These are phyloP conservation scores for Pyropia haitanensis DNA, from an alignment of 23 red algal genomes.

Conservation along the genomic window DNA sequence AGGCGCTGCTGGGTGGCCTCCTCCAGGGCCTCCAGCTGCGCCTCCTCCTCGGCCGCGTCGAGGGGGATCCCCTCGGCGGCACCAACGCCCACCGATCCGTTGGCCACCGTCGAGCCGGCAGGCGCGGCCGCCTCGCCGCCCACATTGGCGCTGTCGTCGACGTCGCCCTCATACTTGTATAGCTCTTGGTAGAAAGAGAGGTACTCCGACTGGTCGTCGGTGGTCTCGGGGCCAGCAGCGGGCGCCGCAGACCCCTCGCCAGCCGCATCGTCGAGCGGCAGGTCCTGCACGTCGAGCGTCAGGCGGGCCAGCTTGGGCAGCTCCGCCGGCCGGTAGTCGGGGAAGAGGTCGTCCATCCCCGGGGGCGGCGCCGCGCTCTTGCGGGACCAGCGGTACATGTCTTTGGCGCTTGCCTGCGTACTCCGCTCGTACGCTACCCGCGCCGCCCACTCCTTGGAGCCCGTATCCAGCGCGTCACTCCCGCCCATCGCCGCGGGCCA, in stretches of 20 bases:
- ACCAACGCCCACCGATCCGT: not conserved
- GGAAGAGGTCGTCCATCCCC: conserved; percentile 27
- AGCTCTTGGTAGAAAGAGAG: not conserved
- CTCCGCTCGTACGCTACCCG: conserved; percentile 41
- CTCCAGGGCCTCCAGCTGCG: not conserved
- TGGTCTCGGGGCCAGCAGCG: not conserved
- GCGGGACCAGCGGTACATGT: conserved; percentile 55
- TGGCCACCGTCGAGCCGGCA: no score
- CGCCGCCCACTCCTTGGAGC: conserved; percentile 46
- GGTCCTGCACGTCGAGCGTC: not conserved
- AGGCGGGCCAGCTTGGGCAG: not conserved
- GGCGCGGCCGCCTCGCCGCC: no score
- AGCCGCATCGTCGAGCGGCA: conserved; percentile 7
- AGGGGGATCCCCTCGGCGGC: not conserved
- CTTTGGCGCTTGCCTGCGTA: conserved; percentile 7
- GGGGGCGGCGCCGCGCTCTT: conserved; percentile 13
- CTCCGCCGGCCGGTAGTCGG: conserved; percentile 7
- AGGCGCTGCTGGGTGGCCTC: not conserved
- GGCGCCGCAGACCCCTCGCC: not conserved
- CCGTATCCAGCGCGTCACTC: conserved; percentile 13
- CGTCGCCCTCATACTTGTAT: not conserved
- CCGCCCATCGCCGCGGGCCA: conserved; percentile 1
- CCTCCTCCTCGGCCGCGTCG: not conserved
- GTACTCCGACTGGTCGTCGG: not conserved
- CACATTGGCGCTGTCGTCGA: no score